phyloP scores from a whole-genome alignment of 495 filamentous ascomycete genomes.

The Pyronema omphalodes region DNA sequence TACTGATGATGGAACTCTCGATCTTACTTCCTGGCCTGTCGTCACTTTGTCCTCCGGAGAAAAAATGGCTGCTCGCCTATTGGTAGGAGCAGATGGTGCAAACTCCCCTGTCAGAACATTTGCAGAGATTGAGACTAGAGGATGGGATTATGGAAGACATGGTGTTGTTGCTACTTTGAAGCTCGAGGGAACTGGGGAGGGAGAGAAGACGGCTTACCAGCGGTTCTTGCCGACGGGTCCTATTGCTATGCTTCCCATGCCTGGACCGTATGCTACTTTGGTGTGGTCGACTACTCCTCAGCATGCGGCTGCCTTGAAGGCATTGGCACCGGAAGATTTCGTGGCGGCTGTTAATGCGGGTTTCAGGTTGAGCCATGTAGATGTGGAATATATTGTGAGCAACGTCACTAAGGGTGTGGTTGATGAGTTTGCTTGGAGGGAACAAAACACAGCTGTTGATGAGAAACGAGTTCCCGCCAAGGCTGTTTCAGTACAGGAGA shows the following conservation, averaged over 20 bases:
- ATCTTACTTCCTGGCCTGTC: slow-evolving; percentile 75
- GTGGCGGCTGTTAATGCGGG: slow-evolving; percentile 81
- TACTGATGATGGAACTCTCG: slow-evolving; percentile 43
- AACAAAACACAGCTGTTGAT: slow-evolving; percentile 44
- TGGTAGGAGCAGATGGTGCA: slow-evolving; percentile 85
- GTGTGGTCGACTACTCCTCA: slow-evolving; percentile 83
- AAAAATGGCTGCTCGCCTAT: slow-evolving; percentile 56
- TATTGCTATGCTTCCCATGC: slow-evolving; percentile 66
- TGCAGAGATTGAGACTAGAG: slow-evolving; percentile 61
- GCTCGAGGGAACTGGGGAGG: slow-evolving; percentile 37
- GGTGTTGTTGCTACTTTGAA: slow-evolving; percentile 80
- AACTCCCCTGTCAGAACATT: slow-evolving; percentile 87
- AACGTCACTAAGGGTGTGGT: slow-evolving; percentile 40
- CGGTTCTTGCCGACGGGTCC: slow-evolving; percentile 86
- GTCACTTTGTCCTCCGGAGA: slow-evolving; percentile 43
- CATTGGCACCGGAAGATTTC: slow-evolving; percentile 50
- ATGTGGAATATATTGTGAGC: slow-evolving; percentile 63
- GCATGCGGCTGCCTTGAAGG: slow-evolving; percentile 64
- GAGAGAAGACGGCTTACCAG: slow-evolving; percentile 69
- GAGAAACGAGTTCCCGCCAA: slow-evolving; percentile 32
- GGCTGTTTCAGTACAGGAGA: slow-evolving; percentile 52
- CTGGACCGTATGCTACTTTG: slow-evolving; percentile 59
- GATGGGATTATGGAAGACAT: slow-evolving; percentile 86
- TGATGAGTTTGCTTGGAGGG: slow-evolving; percentile 65
- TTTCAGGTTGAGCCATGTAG: slow-evolving; percentile 61